Evolutionary conservation across 768 basidiomycete genomes (phyloP).

Genomic region (Tubosaeta sp.): DNA sequence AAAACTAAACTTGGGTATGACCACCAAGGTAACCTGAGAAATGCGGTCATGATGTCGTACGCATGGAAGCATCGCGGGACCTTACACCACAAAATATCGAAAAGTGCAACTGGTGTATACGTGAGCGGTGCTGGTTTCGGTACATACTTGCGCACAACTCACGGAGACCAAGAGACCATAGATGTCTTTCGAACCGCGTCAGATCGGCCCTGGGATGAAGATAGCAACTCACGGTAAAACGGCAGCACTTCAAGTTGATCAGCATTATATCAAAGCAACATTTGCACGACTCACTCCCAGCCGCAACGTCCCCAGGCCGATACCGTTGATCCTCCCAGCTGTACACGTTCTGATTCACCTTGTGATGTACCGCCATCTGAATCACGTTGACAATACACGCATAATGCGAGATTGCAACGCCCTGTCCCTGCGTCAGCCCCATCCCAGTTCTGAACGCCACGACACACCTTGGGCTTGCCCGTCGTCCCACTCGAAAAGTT

Average conservation of each 20-base stretch:
- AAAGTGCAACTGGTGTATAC: constrained; percentile 43
- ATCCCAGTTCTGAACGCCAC: not conserved
- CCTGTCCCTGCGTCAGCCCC: constrained; percentile 34
- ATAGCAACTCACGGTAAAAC: constrained; percentile 48
- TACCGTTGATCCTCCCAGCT: constrained; percentile 37
- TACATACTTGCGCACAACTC: constrained; percentile 15
- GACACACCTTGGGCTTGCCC: constrained; percentile 38
- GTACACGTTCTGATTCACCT: constrained; percentile 37
- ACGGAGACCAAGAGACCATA: constrained; percentile 58
- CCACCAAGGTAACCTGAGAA: constrained; percentile 48
- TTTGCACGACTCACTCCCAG: constrained; percentile 46
- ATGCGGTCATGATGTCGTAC: constrained; percentile 3
- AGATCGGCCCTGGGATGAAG: constrained; percentile 4
- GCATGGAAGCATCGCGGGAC: not conserved
- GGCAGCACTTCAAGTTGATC: constrained; percentile 45
- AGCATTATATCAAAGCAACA: constrained; percentile 1
- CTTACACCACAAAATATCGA: constrained; percentile 51
- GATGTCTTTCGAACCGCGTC: constrained; percentile 40
- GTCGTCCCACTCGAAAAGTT: constrained; percentile 77
- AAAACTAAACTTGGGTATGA: constrained; percentile 62
- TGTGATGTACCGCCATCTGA: constrained; percentile 53
- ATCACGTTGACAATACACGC: constrained; percentile 58
- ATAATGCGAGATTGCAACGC: constrained; percentile 65
- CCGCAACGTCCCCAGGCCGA: constrained; percentile 52
- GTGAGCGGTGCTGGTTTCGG: constrained; percentile 5